phyloP scores from a whole-genome alignment of 2,329 filamentous ascomycete genomes.

The Fusarium floridanum region DNA sequence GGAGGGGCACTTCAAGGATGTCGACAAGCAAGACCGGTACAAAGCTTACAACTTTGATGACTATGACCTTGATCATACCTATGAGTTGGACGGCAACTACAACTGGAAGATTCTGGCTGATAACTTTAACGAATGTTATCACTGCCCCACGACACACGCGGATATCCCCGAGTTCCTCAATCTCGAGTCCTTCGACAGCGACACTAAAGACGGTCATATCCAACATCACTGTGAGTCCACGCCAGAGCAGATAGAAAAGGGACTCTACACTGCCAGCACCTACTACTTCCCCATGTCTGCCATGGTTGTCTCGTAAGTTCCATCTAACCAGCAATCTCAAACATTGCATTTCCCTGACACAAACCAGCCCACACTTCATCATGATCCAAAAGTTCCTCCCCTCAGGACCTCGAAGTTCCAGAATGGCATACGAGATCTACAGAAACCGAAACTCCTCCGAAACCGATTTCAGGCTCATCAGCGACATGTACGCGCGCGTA shows the following conservation, averaged over 20 bases:
- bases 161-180: constrained; percentile 34
- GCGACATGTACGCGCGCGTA: constrained; percentile 23
- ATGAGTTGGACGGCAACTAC: constrained; percentile 66
- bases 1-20: constrained; percentile 62
- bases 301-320: constrained; percentile 33
- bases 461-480: constrained; percentile 9
- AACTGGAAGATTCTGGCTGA: constrained; percentile 73
- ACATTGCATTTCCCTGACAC: rapidly evolving
- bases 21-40: constrained; percentile 56
- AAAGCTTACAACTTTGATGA: constrained; percentile 58
- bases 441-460: constrained; percentile 26
- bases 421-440: constrained; percentile 34
- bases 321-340: rapidly evolving
- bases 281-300: constrained; percentile 37
- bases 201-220: constrained; percentile 29
- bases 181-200: constrained; percentile 27
- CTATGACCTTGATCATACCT: constrained; percentile 68
- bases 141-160: constrained; percentile 35
- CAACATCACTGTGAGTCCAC: constrained; percentile 30
- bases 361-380: constrained; percentile 30
- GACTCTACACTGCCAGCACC: constrained; percentile 28
- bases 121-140: constrained; percentile 69
- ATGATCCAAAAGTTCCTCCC: constrained; percentile 36
- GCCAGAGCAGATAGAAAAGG: constrained; percentile 30
- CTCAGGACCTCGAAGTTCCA: constrained; percentile 10